Evolutionary conservation across 2,329 filamentous ascomycete species (phyloP).

Genomic region (Clonostachys rosea): DNA sequence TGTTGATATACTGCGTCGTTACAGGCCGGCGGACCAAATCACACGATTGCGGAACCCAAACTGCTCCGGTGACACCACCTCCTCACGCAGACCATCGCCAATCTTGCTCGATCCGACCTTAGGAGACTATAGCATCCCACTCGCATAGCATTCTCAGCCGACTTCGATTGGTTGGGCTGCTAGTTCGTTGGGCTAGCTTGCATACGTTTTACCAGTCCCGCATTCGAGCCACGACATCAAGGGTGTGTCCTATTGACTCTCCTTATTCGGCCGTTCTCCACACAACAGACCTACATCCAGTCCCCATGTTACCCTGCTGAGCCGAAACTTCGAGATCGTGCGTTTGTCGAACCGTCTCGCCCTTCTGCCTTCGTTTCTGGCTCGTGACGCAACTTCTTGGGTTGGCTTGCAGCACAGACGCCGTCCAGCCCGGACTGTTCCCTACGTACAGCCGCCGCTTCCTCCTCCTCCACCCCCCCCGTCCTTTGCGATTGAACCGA

Average conservation of each 20-base stretch:
- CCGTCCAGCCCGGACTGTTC: neutral
- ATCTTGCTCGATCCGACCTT: neutral
- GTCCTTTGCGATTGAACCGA: no score
- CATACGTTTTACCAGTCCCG: constrained; percentile 26
- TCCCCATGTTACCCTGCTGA: constrained; percentile 20
- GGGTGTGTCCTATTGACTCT: constrained; percentile 7
- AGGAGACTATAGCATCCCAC: neutral
- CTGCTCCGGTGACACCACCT: neutral
- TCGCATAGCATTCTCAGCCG: neutral
- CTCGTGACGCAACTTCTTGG: constrained; percentile 4
- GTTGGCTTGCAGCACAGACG: constrained; percentile 19
- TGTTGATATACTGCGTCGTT: no score
- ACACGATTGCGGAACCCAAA: no score
- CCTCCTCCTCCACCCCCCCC: no score
- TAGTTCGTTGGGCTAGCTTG: constrained; percentile 25
- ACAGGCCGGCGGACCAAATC: no score
- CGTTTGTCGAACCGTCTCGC: constrained; percentile 21
- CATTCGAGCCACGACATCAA: constrained; percentile 34
- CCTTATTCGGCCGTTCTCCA: constrained; percentile 25
- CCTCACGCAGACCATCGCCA: neutral
- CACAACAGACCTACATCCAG: constrained; percentile 17
- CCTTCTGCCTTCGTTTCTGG: neutral
- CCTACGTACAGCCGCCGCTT: neutral
- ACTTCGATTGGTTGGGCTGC: constrained; percentile 1
- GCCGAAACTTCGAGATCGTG: constrained; percentile 15